Evolutionary conservation across 805 yeast species (phyloP), one percentile per base, ranked within the genome.

Genomic region (Yarrowia sp.): DNA sequence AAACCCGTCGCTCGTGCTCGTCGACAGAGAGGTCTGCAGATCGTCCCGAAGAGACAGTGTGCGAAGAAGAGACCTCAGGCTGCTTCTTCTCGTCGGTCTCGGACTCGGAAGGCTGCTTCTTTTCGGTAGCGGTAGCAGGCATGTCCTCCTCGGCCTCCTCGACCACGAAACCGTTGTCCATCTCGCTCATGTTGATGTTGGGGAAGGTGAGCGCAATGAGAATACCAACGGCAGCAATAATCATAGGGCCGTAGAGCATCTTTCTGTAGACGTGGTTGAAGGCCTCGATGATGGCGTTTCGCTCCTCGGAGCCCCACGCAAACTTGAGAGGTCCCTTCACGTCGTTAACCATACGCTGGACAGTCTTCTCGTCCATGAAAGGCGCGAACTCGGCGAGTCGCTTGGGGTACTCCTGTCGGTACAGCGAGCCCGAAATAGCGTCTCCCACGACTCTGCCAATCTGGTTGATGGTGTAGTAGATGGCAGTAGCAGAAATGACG

Each of bases 381-480:
- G 58, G 58, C 2, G 58, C 58, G 24, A 33, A 49, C 12, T 33
- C 41, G 3, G 58, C 58, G 16, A 49, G 32, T 5, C 77, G 68
- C 19, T 69, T 67, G 68, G 83, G 86, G 67, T 87, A 74, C n/a
- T 77, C 69, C 66, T 84, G 82, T 13, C 88, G 81, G 89, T 90
- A 87, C 38, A 86, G 77, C 22, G 90, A 89, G 66, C 90, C 90
- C 14, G 88, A 79, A 24, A 87, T 80, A 19, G 86, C 73, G 27
- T 80, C 72, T n/a, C 91, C 91, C 49, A 86, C 67, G 3, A 88
- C 87, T 8, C 82, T 71, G 6, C 92, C 92, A 62, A 86, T 76
- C 66, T 81, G 79, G 71, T 84, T 85, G 24, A 80, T 70, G 2
- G 90, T 77, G 66, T 83, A 75, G 72, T 81, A 83, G 42, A 84